Evolutionary conservation across 2,329 filamentous ascomycete genomes (phyloP).

Genomic region (Ambrosiella cleistominuta): DNA sequence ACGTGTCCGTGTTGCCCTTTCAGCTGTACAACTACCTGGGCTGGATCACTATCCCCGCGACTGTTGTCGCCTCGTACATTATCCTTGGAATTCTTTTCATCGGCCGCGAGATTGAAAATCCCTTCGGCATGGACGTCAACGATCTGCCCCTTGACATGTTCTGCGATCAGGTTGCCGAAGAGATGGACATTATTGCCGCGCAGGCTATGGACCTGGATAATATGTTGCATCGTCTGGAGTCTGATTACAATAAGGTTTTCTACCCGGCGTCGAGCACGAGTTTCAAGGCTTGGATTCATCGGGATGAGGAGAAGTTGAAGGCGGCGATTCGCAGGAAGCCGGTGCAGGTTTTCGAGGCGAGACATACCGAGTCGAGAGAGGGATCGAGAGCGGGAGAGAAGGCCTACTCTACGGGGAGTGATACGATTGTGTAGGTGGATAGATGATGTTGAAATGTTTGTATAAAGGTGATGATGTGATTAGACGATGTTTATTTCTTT

Average conservation of each 20-base stretch:
- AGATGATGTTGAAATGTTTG: too few species aligned
- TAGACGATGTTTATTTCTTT: not conserved
- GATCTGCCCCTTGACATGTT: conserved; percentile 61
- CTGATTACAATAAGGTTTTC: conserved; percentile 31
- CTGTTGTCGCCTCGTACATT: conserved; percentile 57
- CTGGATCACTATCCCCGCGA: conserved; percentile 66
- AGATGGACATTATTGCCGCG: conserved; percentile 57
- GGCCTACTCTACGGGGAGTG: conserved; percentile 2
- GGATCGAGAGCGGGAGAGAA: not conserved
- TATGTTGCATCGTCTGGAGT: conserved; percentile 20
- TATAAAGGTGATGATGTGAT: too few species aligned
- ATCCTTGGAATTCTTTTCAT: conserved; percentile 61
- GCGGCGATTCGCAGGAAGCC: conserved; percentile 26
- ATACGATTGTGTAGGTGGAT: not conserved
- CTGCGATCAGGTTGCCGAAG: conserved; percentile 55
- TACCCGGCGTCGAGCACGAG: conserved; percentile 33
- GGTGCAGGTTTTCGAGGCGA: conserved; percentile 18
- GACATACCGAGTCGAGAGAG: not conserved
- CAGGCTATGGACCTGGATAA: conserved; percentile 21
- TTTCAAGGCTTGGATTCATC: conserved; percentile 23
- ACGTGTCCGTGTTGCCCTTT: conserved; percentile 65
- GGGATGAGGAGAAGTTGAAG: conserved; percentile 24
- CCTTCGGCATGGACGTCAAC: conserved; percentile 70
- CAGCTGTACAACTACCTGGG: conserved; percentile 47
- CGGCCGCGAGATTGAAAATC: conserved; percentile 69